phyloP scores from a whole-genome alignment of 78 protist species.

The Guillardia theta region DNA sequence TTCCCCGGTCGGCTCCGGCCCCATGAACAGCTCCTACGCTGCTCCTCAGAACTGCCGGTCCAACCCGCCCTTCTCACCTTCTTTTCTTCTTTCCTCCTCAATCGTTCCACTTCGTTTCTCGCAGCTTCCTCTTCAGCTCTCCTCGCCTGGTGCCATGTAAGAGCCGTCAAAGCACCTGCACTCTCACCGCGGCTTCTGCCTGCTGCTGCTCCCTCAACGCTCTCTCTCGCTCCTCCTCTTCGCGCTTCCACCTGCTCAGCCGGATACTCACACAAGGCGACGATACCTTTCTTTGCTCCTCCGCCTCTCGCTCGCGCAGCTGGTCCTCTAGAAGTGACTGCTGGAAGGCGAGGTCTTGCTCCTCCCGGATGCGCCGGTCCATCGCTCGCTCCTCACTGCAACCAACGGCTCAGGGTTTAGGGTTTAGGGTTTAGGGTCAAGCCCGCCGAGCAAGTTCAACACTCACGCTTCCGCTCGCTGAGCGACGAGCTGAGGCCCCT shows the following conservation, averaged over 20 bases:
- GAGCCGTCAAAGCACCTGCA: too few relatives aligned
- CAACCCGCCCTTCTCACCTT: too few relatives aligned
- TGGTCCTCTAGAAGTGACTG: not conserved
- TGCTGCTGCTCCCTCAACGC: not conserved
- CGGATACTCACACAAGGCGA: too few relatives aligned
- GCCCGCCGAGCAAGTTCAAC: not conserved
- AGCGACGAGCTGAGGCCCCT: slow-evolving; percentile 20
- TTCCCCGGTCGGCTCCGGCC: not conserved
- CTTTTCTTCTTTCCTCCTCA: too few relatives aligned
- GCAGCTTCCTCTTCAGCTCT: too few relatives aligned
- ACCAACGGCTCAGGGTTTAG: not conserved
- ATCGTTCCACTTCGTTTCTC: too few relatives aligned
- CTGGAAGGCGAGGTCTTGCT: not conserved
- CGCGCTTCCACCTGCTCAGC: not conserved
- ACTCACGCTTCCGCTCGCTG: not conserved
- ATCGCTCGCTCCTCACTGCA: not conserved
- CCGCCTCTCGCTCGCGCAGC: not conserved
- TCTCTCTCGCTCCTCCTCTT: not conserved
- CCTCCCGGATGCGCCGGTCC: slow-evolving; percentile 30
- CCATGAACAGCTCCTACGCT: not conserved
- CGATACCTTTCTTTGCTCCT: not conserved
- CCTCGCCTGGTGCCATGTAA: too few relatives aligned
- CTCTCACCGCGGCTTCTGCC: not conserved
- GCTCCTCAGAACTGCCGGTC: too few relatives aligned
- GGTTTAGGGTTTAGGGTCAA: not conserved